These are phyloP conservation scores for Ceratocystis albifundus DNA, from an alignment of 2,329 filamentous ascomycete genomes.

Conservation along the genomic window DNA sequence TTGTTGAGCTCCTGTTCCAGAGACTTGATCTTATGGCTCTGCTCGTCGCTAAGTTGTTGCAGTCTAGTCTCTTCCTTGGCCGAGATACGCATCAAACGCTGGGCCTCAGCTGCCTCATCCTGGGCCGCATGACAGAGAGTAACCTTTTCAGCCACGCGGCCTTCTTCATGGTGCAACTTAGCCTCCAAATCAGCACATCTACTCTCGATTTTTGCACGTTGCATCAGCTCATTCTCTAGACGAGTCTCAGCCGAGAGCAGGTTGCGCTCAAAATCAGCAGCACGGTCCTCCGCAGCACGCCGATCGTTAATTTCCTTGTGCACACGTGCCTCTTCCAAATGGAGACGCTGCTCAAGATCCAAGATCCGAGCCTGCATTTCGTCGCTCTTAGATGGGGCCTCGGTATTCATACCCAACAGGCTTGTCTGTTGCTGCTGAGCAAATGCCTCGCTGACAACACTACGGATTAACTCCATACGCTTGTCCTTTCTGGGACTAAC, in stretches of 20 bases:
- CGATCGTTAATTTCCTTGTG: conserved; percentile 41
- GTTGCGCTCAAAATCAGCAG: conserved; percentile 43
- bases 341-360: conserved; percentile 48
- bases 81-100: conserved; percentile 54
- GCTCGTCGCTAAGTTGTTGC: conserved; percentile 55
- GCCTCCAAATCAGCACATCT: conserved; percentile 59
- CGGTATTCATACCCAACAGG: conserved; percentile 34
- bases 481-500: conserved; percentile 69
- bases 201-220: conserved; percentile 46
- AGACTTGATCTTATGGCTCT: conserved; percentile 52
- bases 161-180: conserved; percentile 52
- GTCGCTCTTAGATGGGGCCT: conserved; percentile 40
- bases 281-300: conserved; percentile 42
- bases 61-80: conserved; percentile 63
- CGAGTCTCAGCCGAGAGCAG: conserved; percentile 47
- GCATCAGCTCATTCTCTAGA: conserved; percentile 50
- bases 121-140: conserved; percentile 54
- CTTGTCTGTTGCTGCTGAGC: conserved; percentile 39
- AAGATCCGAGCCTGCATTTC: conserved; percentile 49
- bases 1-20: conserved; percentile 47
- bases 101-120: conserved; percentile 60
- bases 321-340: conserved; percentile 37
- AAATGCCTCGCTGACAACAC: conserved; percentile 62
- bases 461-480: conserved; percentile 70
- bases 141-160: conserved; percentile 52